Conservation (phyloP, 2,329 filamentous ascomycete species). For the Trichophyton schoenleinii region DNA sequence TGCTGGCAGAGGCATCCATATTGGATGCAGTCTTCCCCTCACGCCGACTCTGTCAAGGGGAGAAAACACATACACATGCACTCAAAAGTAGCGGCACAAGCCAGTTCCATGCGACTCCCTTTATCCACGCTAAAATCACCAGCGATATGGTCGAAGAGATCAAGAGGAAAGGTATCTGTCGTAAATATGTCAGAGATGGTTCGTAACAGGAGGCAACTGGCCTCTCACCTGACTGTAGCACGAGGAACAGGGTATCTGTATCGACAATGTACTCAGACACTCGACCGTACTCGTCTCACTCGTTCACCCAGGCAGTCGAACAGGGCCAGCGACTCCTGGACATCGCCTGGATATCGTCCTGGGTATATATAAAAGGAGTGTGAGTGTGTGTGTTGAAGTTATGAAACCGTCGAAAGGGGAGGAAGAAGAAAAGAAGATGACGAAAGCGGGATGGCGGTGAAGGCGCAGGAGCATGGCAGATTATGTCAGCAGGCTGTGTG, state of each 20-base stretch:
- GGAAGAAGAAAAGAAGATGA: conserved; percentile 9
- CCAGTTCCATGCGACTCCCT: not conserved
- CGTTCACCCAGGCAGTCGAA: not conserved
- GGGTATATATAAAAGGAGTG: not conserved
- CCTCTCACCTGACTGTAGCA: not conserved
- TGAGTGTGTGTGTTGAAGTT: not conserved
- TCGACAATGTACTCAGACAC: not conserved
- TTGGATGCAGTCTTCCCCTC: not conserved
- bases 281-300: not conserved
- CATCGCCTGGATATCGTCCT: too few relatives aligned
- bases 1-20: not conserved
- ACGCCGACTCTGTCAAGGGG: not conserved
- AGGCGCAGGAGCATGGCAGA: not conserved
- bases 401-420: not conserved
- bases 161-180: not conserved
- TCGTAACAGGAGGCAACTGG: not conserved
- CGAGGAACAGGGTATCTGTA: not conserved
- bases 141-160: not conserved
- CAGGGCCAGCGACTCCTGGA: not conserved
- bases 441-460: conserved; percentile 3
- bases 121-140: not conserved
- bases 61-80: not conserved
- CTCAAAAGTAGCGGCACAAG: not conserved
- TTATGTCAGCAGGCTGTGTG: not conserved
- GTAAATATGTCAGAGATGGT: not conserved